Evolutionary conservation across 257 asterid genomes (phyloP), one percentile per base, ranked within the genome.

Genomic region (Rauvolfia tetraphylla): DNA sequence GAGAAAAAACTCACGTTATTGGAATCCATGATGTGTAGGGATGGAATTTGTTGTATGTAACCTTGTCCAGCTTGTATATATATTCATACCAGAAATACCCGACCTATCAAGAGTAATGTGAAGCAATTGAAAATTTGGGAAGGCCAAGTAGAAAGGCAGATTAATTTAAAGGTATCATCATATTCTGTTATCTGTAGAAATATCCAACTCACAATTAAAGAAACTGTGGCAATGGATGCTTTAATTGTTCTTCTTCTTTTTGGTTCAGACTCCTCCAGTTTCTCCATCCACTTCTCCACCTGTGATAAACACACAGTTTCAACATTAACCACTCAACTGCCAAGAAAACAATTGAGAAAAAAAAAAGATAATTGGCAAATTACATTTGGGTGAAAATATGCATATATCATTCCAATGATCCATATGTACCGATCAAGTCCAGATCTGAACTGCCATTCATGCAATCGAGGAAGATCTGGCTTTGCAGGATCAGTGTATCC

Each of bases 21-120:
- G 99, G 99, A 78, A 95, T 92, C 99, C 99, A 95, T 75, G 99
- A 95, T 18, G 99, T 95, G 91, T 95, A 95, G 1, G 99, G 98
- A 77, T 95, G 99, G 75, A 88, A 91, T 89, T 91, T 95, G 90
- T 91, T 95, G 85, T 95, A 95, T 68, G 90, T 73, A 78, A 86
- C 81, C 83, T 90, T 95, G 87, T 92, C 99, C 89, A 95, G 92
- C 90, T 89, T 95, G 94, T 92, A 95, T 63, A 95, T 85, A 80
- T 78, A 91, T 87, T 91, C 98, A 51, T 79, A 95, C 99, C 98
- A 95, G 80, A 91, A 84, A 75, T 87, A 91, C 25, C 89, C 89
- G 17, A 79, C 80, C 89, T 83, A 81, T 42, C 73, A 76, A 70
- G 42, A 14, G 71, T 17, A 75, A 71, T 66, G 36, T 49, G 71